phyloP scores from a whole-genome alignment of 2,329 filamentous ascomycete genomes.

The Penicillium sp. region DNA sequence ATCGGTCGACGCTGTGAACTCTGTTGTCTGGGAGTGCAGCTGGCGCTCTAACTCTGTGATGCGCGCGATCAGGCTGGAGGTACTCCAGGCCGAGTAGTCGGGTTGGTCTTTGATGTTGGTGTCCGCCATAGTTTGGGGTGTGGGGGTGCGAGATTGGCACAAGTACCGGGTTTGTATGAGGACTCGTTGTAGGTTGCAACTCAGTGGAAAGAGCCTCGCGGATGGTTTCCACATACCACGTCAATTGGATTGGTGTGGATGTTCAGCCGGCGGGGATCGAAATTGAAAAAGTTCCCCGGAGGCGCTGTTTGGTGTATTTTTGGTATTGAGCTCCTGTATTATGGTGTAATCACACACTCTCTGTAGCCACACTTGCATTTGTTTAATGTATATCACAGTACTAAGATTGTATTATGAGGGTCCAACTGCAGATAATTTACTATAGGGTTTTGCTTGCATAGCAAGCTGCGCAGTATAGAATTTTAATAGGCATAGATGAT shows the following conservation, averaged over 20 bases:
- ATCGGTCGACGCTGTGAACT: constrained; percentile 22
- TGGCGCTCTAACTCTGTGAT: constrained; percentile 67
- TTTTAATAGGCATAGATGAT: not conserved
- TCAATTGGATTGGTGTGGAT: constrained; percentile 1
- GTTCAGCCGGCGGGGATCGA: constrained; percentile 10
- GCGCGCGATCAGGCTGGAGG: constrained; percentile 64
- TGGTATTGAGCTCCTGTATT: not conserved
- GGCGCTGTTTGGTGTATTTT: constrained; percentile 2
- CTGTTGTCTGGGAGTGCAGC: constrained; percentile 52
- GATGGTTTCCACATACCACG: constrained; percentile 34
- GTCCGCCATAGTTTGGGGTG: constrained; percentile 24
- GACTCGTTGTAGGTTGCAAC: constrained; percentile 9
- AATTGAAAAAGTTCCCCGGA: constrained; percentile 11
- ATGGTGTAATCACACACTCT: not conserved
- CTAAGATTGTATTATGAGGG: not conserved
- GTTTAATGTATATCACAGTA: not conserved
- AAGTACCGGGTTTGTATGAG: constrained; percentile 13
- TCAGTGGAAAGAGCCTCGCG: constrained; percentile 15
- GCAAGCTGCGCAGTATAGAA: accelerated
- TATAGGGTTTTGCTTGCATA: accelerated
- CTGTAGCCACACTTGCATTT: not conserved
- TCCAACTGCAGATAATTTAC: too few relatives aligned
- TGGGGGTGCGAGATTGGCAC: constrained; percentile 12
- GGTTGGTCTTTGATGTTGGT: constrained; percentile 13
- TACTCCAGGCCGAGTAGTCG: constrained; percentile 66